Evolutionary conservation across 768 basidiomycete species (phyloP).

Genomic region (Pleurotus cornucopiae): DNA sequence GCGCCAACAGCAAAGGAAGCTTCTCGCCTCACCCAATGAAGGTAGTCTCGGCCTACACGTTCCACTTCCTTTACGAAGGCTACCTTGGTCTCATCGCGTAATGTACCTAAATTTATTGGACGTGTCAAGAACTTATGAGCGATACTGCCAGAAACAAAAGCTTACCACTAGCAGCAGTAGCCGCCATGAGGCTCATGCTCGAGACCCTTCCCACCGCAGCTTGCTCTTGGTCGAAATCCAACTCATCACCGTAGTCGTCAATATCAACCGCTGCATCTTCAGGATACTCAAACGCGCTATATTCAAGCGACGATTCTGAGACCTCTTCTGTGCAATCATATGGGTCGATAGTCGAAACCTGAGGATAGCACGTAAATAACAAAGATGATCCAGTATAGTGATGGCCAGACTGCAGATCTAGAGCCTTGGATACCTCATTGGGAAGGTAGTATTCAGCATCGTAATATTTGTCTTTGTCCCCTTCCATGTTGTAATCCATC

Average conservation of each 20-base stretch:
- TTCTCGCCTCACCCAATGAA: conserved; percentile 80
- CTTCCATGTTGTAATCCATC: conserved; percentile 1
- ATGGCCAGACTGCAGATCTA: conserved; percentile 6
- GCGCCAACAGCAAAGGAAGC: conserved; percentile 87
- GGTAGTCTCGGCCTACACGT: conserved; percentile 57
- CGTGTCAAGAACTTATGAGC: not conserved
- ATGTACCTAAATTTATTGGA: conserved; percentile 35
- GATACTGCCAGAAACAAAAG: conserved; percentile 12
- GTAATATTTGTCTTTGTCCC: conserved; percentile 1
- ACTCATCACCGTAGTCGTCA: conserved; percentile 23
- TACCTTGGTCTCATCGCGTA: conserved; percentile 50
- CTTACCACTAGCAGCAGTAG: conserved; percentile 67
- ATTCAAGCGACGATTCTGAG: not conserved
- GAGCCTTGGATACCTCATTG: conserved; percentile 4
- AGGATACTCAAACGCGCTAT: not conserved
- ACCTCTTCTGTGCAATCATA: no score
- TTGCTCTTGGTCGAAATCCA: conserved; percentile 56
- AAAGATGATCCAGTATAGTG: not conserved
- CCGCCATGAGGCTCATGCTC: conserved; percentile 91
- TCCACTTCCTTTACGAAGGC: conserved; percentile 75
- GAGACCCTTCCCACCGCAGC: conserved; percentile 82
- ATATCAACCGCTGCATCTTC: not conserved
- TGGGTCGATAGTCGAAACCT: not conserved
- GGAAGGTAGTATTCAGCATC: conserved; percentile 7
- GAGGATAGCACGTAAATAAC: conserved; percentile 6